These are phyloP conservation scores for Coniochaeta sp. DNA, from an alignment of 2,329 filamentous ascomycete species.

Conservation along the genomic window DNA sequence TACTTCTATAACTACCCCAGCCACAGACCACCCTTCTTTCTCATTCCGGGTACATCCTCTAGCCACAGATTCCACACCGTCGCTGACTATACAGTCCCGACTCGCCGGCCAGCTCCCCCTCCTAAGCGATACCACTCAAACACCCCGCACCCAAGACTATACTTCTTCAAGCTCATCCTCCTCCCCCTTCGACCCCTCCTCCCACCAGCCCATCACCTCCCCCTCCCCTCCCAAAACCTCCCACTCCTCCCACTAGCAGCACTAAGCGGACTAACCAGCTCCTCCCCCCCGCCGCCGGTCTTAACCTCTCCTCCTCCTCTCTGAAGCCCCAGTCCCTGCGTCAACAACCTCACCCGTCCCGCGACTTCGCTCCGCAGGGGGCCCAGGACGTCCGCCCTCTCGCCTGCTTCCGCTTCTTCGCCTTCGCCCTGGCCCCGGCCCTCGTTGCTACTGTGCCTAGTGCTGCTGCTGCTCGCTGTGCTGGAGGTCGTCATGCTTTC, in stretches of 20 bases:
- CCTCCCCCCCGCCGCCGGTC: neutral
- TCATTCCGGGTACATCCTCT: no score
- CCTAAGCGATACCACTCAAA: no score
- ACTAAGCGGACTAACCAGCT: constrained; percentile 13
- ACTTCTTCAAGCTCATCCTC: no score
- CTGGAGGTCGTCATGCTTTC: constrained; percentile 19
- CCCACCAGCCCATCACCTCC: neutral
- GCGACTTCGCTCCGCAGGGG: neutral
- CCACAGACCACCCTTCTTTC: no score
- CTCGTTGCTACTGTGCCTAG: no score
- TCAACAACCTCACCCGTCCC: neutral
- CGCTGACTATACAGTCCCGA: no score
- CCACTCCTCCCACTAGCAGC: constrained; percentile 3
- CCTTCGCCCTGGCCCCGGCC: no score
- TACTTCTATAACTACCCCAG: no score
- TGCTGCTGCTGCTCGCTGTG: constrained; percentile 15
- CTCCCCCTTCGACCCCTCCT: neutral
- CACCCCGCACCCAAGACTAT: no score
- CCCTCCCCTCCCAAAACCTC: constrained; percentile 2
- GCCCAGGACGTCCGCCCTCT: neutral
- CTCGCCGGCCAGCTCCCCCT: no score
- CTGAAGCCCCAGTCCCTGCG: neutral
- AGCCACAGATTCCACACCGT: no score
- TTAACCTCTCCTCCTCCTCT: no score
- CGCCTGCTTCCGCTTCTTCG: constrained; percentile 6